Conservation (phyloP, 371 early-diverging fungal species). For the Quaeritorhiza haematococci region DNA sequence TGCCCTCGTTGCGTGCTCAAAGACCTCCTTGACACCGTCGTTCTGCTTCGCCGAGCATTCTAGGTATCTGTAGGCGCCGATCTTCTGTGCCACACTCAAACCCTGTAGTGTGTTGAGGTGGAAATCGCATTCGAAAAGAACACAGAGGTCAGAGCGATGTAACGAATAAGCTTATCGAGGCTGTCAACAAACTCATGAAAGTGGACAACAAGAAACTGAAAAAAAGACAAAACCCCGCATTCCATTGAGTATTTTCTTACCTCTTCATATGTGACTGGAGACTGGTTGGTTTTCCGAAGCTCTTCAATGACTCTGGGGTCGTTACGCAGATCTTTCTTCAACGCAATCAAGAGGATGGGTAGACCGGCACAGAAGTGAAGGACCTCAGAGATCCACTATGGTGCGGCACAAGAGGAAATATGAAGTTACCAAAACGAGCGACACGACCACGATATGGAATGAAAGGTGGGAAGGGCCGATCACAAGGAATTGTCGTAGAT, state of each 20-base stretch:
- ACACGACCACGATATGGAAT: no score
- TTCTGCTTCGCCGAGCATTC: constrained; percentile 93
- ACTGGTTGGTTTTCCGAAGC: constrained; percentile 68
- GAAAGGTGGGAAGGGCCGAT: no score
- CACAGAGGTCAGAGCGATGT: no score
- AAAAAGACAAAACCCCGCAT: no score
- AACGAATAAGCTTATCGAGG: no score
- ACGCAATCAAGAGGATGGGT: constrained; percentile 77
- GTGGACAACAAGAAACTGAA: no score
- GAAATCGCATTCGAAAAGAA: no score
- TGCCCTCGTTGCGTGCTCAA: constrained; percentile 87
- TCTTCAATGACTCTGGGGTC: constrained; percentile 76
- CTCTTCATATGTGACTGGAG: constrained; percentile 76
- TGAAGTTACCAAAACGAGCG: no score
- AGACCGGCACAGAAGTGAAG: constrained; percentile 84
- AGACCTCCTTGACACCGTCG: constrained; percentile 90
- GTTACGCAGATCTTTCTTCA: constrained; percentile 88
- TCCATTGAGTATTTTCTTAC: constrained; percentile 25
- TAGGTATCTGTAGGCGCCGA: constrained; percentile 85
- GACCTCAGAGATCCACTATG: constrained; percentile 94
- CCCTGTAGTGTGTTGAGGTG: constrained; percentile 45
- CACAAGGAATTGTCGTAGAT: no score
- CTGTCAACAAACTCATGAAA: no score
- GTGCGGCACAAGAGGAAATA: no score
- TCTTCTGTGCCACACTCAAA: constrained; percentile 66